These are phyloP conservation scores for Entomortierella parvispora DNA, from an alignment of 192 early-diverging fungal species.

Conservation along the genomic window DNA sequence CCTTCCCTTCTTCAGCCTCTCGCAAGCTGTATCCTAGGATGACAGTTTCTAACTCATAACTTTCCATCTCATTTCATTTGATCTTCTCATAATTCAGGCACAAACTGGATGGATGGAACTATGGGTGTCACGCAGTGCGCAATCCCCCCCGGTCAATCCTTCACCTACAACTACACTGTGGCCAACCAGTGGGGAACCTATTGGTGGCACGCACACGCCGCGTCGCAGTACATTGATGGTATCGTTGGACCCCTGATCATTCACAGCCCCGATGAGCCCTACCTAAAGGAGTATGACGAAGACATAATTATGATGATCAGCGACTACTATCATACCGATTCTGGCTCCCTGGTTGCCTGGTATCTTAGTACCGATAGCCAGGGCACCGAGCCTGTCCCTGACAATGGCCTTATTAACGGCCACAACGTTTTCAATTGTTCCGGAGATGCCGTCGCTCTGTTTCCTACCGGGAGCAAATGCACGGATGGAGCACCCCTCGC, in stretches of 20 bases:
- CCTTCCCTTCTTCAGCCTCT: background rate
- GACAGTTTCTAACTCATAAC: background rate
- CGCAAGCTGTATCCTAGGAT: background rate
- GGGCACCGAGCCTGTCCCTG: conserved; percentile 40
- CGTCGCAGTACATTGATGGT: conserved; percentile 52
- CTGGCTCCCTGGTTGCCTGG: conserved; percentile 29
- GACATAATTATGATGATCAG: conserved; percentile 52
- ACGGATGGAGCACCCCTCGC: conserved; percentile 12
- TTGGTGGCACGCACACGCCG: conserved; percentile 61
- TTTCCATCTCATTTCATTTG: too few relatives aligned
- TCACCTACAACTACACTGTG: conserved; percentile 52
- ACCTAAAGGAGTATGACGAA: conserved; percentile 45
- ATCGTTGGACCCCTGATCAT: conserved; percentile 27
- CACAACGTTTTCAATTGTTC: conserved; percentile 25
- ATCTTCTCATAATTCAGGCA: conserved; percentile 10
- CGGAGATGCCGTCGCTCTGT: conserved; percentile 14
- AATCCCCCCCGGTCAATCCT: conserved; percentile 42
- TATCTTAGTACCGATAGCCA: conserved; percentile 39
- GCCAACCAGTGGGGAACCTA: conserved; percentile 53
- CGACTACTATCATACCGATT: conserved; percentile 44
- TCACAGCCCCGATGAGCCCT: conserved; percentile 36
- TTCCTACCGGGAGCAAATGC: conserved; percentile 27
- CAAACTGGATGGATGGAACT: conserved; percentile 60
- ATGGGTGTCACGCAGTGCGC: conserved; percentile 53
- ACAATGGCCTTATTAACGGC: conserved; percentile 31